These are phyloP conservation scores for Candida labiduridarum DNA, from an alignment of 1,139 yeast genomes.

Conservation along the genomic window DNA sequence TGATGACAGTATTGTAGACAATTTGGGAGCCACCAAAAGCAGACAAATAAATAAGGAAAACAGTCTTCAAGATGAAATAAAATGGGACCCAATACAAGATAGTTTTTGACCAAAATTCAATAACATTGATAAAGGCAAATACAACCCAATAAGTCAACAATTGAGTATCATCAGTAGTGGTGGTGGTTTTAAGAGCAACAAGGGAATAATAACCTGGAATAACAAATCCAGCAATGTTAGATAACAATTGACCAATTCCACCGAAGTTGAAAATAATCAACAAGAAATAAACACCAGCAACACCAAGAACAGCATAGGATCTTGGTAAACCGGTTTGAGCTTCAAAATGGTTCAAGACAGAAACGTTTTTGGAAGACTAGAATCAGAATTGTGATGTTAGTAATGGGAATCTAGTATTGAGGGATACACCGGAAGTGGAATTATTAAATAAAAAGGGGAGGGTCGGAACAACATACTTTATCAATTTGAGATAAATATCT, in stretches of 20 bases:
- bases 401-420: neutral
- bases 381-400: neutral
- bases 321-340: constrained; percentile 77
- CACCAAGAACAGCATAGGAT: constrained; percentile 78
- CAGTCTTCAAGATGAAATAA: constrained; percentile 90
- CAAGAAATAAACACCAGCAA: constrained; percentile 65
- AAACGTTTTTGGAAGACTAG: constrained; percentile 32
- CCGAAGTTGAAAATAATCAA: constrained; percentile 87
- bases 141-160: constrained; percentile 96
- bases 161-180: constrained; percentile 77
- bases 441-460: neutral
- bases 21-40: constrained; percentile 80
- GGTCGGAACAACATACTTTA: constrained; percentile 24
- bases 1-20: constrained; percentile 64
- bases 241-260: constrained; percentile 88
- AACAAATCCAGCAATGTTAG: constrained; percentile 89
- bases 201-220: constrained; percentile 91
- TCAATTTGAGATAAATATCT: constrained; percentile 31
- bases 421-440: neutral
- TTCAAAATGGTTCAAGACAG: constrained; percentile 59
- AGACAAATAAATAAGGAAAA: constrained; percentile 86
- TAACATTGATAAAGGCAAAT: constrained; percentile 83
- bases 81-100: constrained; percentile 94
- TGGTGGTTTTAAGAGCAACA: constrained; percentile 73
- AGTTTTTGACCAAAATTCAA: constrained; percentile 95